Percentiles rank a stretch among this genome's conserved stretches.
Evolutionary conservation across 2,329 filamentous ascomycete genomes (phyloP).

Genomic region (Tolypocladium cylindrosporum): DNA sequence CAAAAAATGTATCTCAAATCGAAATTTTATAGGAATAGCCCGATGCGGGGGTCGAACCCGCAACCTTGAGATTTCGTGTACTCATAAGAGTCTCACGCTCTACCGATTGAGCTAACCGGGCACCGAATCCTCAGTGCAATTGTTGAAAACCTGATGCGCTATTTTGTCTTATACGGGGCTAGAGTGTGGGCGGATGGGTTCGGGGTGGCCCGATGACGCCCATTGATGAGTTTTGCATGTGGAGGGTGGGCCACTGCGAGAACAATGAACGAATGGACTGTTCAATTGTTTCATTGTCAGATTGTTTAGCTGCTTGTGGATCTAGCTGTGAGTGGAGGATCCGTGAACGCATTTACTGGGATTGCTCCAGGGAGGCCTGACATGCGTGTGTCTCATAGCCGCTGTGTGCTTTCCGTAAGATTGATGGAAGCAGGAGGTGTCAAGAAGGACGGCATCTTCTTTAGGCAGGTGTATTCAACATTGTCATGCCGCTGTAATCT

Average conservation of each 20-base stretch:
- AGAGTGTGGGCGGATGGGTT: not conserved
- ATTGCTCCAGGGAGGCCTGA: too few species aligned
- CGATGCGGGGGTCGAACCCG: constrained; percentile 40
- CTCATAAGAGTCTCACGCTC: constrained; percentile 59
- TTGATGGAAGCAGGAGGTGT: too few species aligned
- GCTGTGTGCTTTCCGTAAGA: too few species aligned
- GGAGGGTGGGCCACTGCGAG: too few species aligned
- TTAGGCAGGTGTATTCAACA: too few species aligned
- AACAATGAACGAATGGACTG: too few species aligned
- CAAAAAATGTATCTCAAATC: not conserved
- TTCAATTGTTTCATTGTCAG: too few species aligned
- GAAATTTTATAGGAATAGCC: constrained; percentile 23
- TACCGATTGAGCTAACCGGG: constrained; percentile 38
- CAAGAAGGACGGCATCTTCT: too few species aligned
- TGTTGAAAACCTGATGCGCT: not conserved
- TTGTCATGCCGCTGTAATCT: not conserved
- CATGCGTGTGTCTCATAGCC: too few species aligned
- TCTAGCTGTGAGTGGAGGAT: too few species aligned
- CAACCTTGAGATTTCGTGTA: constrained; percentile 34
- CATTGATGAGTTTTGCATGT: not conserved
- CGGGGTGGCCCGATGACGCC: not conserved
- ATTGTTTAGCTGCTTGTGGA: too few species aligned
- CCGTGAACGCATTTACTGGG: too few species aligned
- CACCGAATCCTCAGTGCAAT: constrained; percentile 8
- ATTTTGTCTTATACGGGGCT: not conserved